Conservation (phyloP, 2,329 filamentous ascomycete genomes). For the Aureobasidium sp. region DNA sequence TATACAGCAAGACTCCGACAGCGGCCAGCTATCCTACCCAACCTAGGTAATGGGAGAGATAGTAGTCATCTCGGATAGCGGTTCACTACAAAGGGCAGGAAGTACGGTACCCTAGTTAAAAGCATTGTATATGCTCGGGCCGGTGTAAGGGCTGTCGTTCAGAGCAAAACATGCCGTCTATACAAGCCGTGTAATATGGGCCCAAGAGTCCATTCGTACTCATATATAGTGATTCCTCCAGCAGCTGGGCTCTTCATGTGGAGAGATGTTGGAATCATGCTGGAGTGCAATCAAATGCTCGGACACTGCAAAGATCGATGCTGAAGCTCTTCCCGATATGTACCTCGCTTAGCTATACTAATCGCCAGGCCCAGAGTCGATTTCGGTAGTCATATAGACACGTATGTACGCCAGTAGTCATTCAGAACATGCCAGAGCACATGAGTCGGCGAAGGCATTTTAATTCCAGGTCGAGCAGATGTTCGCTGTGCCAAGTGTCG, state of each 20-base stretch:
- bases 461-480: no score
- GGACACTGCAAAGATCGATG: neutral
- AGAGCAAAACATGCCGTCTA: neutral
- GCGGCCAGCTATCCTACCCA: neutral
- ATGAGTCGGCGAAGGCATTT: no score
- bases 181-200: neutral
- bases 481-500: no score
- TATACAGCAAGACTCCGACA: neutral
- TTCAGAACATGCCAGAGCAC: no score
- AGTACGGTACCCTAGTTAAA: neutral
- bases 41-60: neutral
- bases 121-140: neutral
- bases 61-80: neutral
- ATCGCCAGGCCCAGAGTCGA: neutral
- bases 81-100: neutral
- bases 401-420: no score
- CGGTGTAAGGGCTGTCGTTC: neutral
- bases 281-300: neutral
- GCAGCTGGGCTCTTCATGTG: neutral
- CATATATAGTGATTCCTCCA: neutral
- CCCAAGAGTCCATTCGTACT: neutral
- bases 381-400: neutral
- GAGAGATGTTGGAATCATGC: neutral
- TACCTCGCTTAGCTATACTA: neutral
- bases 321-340: neutral